Percentiles rank a stretch among this genome's conserved stretches.
phyloP scores from a whole-genome alignment of 306 rosid genomes.

The Clitoria ternatea region DNA sequence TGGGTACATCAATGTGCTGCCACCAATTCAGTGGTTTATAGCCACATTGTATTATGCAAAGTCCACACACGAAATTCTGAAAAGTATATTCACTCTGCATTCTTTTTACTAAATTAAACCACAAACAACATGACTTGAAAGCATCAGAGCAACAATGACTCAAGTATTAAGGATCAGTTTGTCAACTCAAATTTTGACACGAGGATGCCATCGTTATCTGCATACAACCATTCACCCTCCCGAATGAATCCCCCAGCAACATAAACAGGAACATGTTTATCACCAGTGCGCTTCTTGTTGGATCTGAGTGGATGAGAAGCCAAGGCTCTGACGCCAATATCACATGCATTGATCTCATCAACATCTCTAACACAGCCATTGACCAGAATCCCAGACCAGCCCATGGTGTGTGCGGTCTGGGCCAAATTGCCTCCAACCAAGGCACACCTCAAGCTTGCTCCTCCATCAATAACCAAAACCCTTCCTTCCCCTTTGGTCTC shows the following conservation, averaged over 20 bases:
- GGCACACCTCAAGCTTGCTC: conserved; percentile 48
- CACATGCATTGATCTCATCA: conserved; percentile 73
- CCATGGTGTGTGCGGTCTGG: conserved; percentile 40
- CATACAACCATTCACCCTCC: conserved; percentile 85
- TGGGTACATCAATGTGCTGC: too few species aligned
- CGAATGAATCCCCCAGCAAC: conserved; percentile 58
- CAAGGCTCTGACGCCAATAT: conserved; percentile 74
- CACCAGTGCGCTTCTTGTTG: conserved; percentile 50
- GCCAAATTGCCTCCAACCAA: conserved; percentile 44
- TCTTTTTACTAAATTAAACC: background rate
- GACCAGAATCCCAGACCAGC: conserved; percentile 78
- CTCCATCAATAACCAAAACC: conserved; percentile 44
- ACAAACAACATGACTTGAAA: background rate
- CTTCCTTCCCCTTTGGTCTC: conserved; percentile 61
- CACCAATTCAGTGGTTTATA: background rate
- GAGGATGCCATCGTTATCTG: conserved; percentile 58
- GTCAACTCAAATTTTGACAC: conserved; percentile 41
- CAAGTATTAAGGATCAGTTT: too few species aligned
- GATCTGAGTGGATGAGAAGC: conserved; percentile 61
- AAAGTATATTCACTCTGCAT: background rate
- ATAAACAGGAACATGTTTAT: conserved; percentile 48
- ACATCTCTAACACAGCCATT: conserved; percentile 88
- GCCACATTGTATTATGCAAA: background rate
- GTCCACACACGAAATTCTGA: background rate
- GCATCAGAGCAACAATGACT: too few species aligned